Conservation (phyloP, 2,329 filamentous ascomycete species). For the Mariannaea elegans region DNA sequence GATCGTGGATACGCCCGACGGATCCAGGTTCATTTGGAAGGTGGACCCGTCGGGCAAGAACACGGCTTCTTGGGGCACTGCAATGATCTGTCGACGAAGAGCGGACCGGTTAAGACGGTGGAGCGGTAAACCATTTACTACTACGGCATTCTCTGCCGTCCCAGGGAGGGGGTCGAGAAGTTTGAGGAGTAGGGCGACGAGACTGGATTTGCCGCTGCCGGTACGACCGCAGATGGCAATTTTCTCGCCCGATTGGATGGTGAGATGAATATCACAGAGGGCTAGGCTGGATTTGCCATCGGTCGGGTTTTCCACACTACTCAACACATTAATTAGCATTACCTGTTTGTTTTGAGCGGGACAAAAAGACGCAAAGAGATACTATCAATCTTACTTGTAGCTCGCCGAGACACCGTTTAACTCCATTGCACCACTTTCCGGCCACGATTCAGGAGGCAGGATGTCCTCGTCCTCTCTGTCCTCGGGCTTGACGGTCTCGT, state of each 20-base stretch:
- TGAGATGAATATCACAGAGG: conserved; percentile 17
- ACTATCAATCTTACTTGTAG: conserved; percentile 18
- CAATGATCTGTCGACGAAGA: conserved; percentile 57
- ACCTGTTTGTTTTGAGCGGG: background rate
- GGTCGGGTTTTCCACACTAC: background rate
- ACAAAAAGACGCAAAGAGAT: background rate
- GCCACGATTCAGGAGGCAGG: conserved; percentile 10
- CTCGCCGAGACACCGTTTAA: conserved; percentile 15
- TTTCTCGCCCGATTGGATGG: conserved; percentile 31
- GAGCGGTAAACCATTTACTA: conserved; percentile 52
- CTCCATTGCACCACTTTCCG: conserved; percentile 9
- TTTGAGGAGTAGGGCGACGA: conserved; percentile 49
- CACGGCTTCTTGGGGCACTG: conserved; percentile 60
- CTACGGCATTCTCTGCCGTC: conserved; percentile 32
- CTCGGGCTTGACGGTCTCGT: conserved; percentile 9
- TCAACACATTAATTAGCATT: background rate
- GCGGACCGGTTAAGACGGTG: conserved; percentile 47
- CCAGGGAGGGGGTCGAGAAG: conserved; percentile 48
- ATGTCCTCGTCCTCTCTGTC: background rate
- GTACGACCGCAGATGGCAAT: conserved; percentile 36
- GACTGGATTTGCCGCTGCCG: conserved; percentile 53
- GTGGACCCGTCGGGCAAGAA: conserved; percentile 51
- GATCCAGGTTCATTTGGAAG: conserved; percentile 50
- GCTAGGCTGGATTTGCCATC: background rate
- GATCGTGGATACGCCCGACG: conserved; percentile 38